A percentile compares a stretch with the other conserved stretches of the same genome.
phyloP scores from a whole-genome alignment of 495 filamentous ascomycete genomes.

The Acidiella bohemica region DNA sequence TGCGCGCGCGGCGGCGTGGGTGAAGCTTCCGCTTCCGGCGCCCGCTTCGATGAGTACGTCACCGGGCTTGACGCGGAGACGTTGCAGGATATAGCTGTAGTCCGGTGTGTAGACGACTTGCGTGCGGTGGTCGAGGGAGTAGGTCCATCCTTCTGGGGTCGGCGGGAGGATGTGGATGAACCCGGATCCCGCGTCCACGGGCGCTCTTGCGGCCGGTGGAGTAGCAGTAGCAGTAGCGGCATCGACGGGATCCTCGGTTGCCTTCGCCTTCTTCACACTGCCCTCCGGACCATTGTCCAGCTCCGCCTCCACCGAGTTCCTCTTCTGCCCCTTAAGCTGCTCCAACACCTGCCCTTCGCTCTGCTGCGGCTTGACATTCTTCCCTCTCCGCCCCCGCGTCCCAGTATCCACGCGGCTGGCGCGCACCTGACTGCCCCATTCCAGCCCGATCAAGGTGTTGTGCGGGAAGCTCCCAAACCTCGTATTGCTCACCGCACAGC shows the following conservation, averaged over 20 bases:
- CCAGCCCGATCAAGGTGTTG: constrained; percentile 61
- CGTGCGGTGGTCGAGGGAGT: constrained; percentile 78
- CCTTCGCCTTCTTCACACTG: neutral
- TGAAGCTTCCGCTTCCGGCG: constrained; percentile 88
- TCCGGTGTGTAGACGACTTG: constrained; percentile 98
- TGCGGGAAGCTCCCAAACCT: constrained; percentile 94
- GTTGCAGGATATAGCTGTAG: constrained; percentile 87
- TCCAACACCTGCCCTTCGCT: constrained; percentile 24
- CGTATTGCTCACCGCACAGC: constrained; percentile 68
- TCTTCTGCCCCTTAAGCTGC: constrained; percentile 11
- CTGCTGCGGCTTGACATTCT: constrained; percentile 25
- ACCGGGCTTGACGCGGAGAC: constrained; percentile 70
- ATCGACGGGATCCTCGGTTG: neutral
- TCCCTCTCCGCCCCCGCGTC: constrained; percentile 49
- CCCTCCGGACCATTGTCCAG: neutral
- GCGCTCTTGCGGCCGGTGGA: constrained; percentile 8
- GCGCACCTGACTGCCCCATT: constrained; percentile 83
- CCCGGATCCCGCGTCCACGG: constrained; percentile 56
- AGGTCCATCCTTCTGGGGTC: constrained; percentile 87
- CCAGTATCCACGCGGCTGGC: constrained; percentile 86
- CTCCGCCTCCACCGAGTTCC: constrained; percentile 8
- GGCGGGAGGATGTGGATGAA: constrained; percentile 85
- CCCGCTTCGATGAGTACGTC: constrained; percentile 79
- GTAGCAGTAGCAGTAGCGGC: neutral
- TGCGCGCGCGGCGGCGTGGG: constrained; percentile 75